Percentiles rank a stretch among this genome's conserved stretches.
Conservation (phyloP, 1,284 basidiomycete species). For the Ustilago tritici region DNA sequence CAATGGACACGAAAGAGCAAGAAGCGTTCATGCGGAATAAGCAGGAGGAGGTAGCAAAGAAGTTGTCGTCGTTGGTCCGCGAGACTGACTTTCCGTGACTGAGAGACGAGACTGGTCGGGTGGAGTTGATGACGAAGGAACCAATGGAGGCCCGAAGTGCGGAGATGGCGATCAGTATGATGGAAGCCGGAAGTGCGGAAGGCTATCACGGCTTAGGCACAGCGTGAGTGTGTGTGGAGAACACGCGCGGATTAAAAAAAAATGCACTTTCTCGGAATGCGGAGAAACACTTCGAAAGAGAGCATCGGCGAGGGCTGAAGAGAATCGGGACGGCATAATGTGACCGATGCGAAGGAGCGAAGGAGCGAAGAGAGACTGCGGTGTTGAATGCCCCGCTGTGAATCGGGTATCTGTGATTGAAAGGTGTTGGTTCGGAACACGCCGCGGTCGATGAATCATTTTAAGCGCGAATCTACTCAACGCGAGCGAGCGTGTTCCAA, state of each 20-base stretch:
- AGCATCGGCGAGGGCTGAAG: not conserved
- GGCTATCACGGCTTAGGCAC: constrained; percentile 16
- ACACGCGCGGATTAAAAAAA: constrained; percentile 1
- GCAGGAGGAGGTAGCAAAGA: not conserved
- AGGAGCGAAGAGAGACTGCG: not conserved
- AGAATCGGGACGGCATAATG: not conserved
- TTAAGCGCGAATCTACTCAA: constrained; percentile 31
- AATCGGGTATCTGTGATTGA: not conserved
- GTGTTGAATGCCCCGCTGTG: not conserved
- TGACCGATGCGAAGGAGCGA: not conserved
- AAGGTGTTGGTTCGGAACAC: constrained; percentile 16
- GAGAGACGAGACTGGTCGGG: too few relatives aligned
- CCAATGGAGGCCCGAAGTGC: not conserved
- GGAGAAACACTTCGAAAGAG: not conserved
- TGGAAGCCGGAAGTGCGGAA: not conserved
- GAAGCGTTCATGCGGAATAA: not conserved
- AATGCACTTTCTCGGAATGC: constrained; percentile 6
- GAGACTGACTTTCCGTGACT: too few relatives aligned
- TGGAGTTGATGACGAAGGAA: too few relatives aligned
- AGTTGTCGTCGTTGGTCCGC: not conserved
- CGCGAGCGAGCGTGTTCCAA: constrained; percentile 18
- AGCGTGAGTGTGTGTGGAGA: not conserved
- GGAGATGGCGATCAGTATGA: not conserved
- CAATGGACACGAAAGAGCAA: not conserved
- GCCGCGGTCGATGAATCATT: not conserved